Evolutionary conservation across 2,329 filamentous ascomycete genomes (phyloP).

Genomic region (Xylaria sp.): DNA sequence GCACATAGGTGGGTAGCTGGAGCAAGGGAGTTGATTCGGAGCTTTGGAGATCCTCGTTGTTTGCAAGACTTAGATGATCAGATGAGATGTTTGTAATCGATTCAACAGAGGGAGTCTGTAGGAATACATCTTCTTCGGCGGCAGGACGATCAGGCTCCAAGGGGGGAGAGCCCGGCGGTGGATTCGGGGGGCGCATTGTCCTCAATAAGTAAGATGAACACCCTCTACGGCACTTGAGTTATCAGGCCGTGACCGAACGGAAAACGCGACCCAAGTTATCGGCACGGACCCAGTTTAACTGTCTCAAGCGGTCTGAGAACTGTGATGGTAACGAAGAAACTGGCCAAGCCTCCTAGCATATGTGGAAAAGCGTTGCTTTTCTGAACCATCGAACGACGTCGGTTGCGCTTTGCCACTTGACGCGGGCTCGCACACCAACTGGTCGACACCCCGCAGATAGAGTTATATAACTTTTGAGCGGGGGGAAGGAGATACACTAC

Average conservation of each 20-base stretch:
- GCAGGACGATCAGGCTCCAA: slow-evolving; percentile 40
- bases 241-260: slow-evolving; percentile 10
- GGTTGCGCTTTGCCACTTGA: slow-evolving; percentile 21
- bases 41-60: slow-evolving; percentile 15
- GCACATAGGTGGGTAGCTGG: slow-evolving; percentile 10
- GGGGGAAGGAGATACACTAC: not conserved
- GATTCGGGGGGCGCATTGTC: slow-evolving; percentile 38
- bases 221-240: slow-evolving; percentile 6
- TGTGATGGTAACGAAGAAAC: slow-evolving; percentile 11
- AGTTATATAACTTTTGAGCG: not conserved
- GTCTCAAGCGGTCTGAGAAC: slow-evolving; percentile 25
- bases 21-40: slow-evolving; percentile 14
- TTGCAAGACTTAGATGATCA: slow-evolving; percentile 7
- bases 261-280: slow-evolving; percentile 11
- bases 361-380: slow-evolving; percentile 34
- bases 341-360: slow-evolving; percentile 27
- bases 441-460: slow-evolving; percentile 2
- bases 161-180: slow-evolving; percentile 42
- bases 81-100: slow-evolving; percentile 33
- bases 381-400: slow-evolving; percentile 22
- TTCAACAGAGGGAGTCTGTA: slow-evolving; percentile 32
- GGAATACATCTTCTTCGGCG: slow-evolving; percentile 41
- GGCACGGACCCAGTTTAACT: slow-evolving; percentile 19
- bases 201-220: slow-evolving; percentile 8
- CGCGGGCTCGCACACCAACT: slow-evolving; percentile 18